Evolutionary conservation across 1,139 yeast species (phyloP).

Genomic region (Lodderomyces orthopsilosis): DNA sequence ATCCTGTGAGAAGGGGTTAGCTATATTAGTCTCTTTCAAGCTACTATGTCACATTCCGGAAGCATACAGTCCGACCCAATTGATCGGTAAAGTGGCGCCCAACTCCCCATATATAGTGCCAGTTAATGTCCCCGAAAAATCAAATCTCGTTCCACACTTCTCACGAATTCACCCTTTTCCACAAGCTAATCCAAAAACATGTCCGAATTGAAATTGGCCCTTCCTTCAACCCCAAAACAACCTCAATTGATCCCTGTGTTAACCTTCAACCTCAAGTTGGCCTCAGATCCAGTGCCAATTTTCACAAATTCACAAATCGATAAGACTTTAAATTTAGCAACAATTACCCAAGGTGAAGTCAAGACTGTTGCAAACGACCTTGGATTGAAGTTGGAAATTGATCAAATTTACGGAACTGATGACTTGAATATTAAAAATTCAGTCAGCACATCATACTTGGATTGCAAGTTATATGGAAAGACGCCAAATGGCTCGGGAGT

Average conservation of each 20-base stretch:
- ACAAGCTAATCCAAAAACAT: background rate
- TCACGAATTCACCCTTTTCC: background rate
- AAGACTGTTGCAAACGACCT: slow-evolving; percentile 28
- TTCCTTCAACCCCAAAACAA: slow-evolving; percentile 16
- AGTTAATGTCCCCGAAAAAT: background rate
- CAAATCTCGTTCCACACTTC: background rate
- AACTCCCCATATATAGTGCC: no score
- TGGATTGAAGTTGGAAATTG: slow-evolving; percentile 28
- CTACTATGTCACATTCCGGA: no score
- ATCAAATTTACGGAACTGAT: slow-evolving; percentile 40
- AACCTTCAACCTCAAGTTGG: slow-evolving; percentile 25
- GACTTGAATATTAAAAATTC: slow-evolving; percentile 36
- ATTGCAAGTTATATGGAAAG: slow-evolving; percentile 48
- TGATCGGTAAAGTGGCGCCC: no score
- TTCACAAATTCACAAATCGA: slow-evolving; percentile 16
- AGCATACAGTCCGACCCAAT: no score
- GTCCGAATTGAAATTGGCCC: slow-evolving; percentile 10
- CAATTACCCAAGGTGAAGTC: slow-evolving; percentile 26
- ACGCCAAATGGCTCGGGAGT: slow-evolving; percentile 40
- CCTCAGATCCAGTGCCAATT: slow-evolving; percentile 16
- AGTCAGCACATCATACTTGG: slow-evolving; percentile 36
- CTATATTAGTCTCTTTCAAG: no score
- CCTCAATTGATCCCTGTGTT: slow-evolving; percentile 32
- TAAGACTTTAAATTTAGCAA: slow-evolving; percentile 21
- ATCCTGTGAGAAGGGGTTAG: no score